phyloP scores from a whole-genome alignment of 1,139 yeast genomes.

The Saccharomyces hybrid region DNA sequence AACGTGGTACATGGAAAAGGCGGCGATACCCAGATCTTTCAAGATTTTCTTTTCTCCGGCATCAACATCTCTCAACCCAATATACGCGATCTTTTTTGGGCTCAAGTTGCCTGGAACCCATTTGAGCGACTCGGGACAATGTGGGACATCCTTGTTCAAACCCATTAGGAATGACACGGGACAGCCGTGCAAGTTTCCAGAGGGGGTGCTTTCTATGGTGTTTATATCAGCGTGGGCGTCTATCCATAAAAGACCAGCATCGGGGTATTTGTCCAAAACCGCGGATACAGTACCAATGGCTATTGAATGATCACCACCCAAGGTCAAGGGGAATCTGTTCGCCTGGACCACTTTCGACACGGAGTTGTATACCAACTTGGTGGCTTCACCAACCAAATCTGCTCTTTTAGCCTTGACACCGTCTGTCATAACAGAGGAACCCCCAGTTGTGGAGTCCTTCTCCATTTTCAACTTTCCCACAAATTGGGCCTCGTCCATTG shows the following conservation, averaged over 20 bases:
- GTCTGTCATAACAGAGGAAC: slow-evolving; percentile 18
- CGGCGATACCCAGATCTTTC: slow-evolving; percentile 64
- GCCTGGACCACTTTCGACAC: slow-evolving; percentile 42
- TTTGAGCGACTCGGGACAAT: slow-evolving; percentile 58
- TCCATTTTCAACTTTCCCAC: slow-evolving; percentile 28
- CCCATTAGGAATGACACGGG: slow-evolving; percentile 91
- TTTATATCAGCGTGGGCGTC: slow-evolving; percentile 98
- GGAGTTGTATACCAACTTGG: slow-evolving; percentile 54
- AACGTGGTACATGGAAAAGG: slow-evolving; percentile 92
- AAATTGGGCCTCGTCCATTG: slow-evolving; percentile 47
- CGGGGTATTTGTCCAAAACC: slow-evolving; percentile 69
- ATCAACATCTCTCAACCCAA: slow-evolving; percentile 93
- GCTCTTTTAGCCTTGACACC: slow-evolving; percentile 62
- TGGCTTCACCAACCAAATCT: slow-evolving; percentile 65
- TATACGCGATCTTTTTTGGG: slow-evolving; percentile 74
- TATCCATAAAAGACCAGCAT: slow-evolving; percentile 88
- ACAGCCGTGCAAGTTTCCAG: slow-evolving; percentile 95
- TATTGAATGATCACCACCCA: slow-evolving; percentile 96
- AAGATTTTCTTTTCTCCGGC: slow-evolving; percentile 72
- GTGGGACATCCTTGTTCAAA: slow-evolving; percentile 42
- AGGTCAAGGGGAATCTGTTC: slow-evolving; percentile 65
- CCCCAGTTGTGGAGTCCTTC: slow-evolving; percentile 39
- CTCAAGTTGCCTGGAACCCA: slow-evolving; percentile 74
- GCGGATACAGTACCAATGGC: slow-evolving; percentile 93
- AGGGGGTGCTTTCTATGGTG: slow-evolving; percentile 76